Base-by-base conservation (phyloP, 2,329 filamentous ascomycete species). In the Ploettnerulaceae sp. region DNA sequence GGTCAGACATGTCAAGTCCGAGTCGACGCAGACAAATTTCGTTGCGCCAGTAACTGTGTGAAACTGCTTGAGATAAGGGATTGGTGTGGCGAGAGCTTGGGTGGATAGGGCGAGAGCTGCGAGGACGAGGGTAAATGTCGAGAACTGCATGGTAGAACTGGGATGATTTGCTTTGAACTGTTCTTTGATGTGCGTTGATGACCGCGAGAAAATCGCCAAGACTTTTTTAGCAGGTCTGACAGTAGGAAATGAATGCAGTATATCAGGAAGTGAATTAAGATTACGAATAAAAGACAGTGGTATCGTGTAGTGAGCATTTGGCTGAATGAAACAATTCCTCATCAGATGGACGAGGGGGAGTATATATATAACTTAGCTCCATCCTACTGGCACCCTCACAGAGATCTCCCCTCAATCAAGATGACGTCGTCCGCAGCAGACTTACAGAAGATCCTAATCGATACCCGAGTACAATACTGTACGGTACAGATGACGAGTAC, bases 21-120 rank as follows among this genome's bases (percentile, higher is more conserved):
- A 42, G 18, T 42, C 38, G 20, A 42, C 38, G 20, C 38, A 42
- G 18, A 42, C 38, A n/a, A 17, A 42, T 25, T 42, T 42, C 7
- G 29, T n/a, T 21, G 8, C n/a, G 14, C 38, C 38, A n/a, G 28
- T 32, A 11, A 20, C 7, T 5, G 18, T 33, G 12, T 31, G 20
- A n/a, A 42, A 17, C 32, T 42, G 31, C 26, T 22, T 42, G 28
- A 42, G 31, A n/a, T 42, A 42, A 32, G 38, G 38, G 31, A 18
- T 25, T 22, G 38, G 38, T 31, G 28, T 7, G 4, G 38, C 18
- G 11, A 33, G 17, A 9, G 32, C 28, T 33, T 42, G 38, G 21
- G 38, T 33, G 11, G 20, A 32, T 6, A 42, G 7, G 1, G 38
- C 6, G 18, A 42, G 38, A 12, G 38, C 15, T 12, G 38, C 28